Conservation (phyloP, 805 yeast species). For the Saccharomyces eubayanus region DNA sequence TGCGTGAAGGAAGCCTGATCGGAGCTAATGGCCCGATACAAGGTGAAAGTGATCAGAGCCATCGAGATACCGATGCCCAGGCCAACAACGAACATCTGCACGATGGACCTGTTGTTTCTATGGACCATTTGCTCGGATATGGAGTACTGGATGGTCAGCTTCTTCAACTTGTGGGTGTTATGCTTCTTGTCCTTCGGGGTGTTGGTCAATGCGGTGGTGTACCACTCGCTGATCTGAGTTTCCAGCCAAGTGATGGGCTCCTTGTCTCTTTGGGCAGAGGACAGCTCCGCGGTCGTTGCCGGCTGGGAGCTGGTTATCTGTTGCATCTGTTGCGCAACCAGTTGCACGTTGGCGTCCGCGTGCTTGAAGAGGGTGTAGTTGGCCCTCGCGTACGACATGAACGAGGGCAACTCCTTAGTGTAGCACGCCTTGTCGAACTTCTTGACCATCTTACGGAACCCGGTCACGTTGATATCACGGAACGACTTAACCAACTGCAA, state of each 20-base stretch:
- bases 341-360: constrained; percentile 18
- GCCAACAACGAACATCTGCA: constrained; percentile 55
- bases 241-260: constrained; percentile 30
- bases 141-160: constrained; percentile 24
- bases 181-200: constrained; percentile 20
- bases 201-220: constrained; percentile 27
- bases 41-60: constrained; percentile 57
- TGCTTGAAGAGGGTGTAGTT: constrained; percentile 24
- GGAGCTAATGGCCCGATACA: constrained; percentile 44
- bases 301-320: constrained; percentile 11
- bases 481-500: constrained; percentile 36
- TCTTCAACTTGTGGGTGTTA: constrained; percentile 22
- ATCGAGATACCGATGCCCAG: constrained; percentile 58
- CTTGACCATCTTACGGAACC: constrained; percentile 79
- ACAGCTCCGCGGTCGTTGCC: constrained; percentile 8
- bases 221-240: constrained; percentile 33
- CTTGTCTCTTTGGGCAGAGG: constrained; percentile 14
- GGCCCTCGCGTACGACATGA: constrained; percentile 22
- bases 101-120: constrained; percentile 26
- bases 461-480: constrained; percentile 73
- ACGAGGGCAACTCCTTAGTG: constrained; percentile 20
- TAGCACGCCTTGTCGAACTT: constrained; percentile 66
- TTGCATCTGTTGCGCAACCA: constrained; percentile 22
- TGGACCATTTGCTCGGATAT: constrained; percentile 30
- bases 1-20: constrained; percentile 36